A percentile compares a stretch with the other conserved stretches of the same genome.
Conservation (phyloP, 1,284 basidiomycete genomes). For the Puccinia coronata region DNA sequence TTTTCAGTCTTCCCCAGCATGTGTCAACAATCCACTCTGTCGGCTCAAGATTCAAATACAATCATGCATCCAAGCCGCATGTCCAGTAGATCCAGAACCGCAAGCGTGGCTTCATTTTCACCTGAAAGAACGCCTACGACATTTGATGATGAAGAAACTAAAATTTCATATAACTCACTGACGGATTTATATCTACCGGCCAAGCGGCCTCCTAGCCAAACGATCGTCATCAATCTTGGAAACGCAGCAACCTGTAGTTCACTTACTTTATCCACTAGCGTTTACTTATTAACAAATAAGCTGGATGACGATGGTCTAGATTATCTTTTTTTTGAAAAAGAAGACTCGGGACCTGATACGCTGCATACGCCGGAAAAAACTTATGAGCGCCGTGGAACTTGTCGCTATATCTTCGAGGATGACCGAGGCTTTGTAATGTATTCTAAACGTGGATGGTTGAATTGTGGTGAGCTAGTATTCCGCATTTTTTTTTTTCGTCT, state of each 20-base stretch:
- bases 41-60: not conserved
- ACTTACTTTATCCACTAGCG: not conserved
- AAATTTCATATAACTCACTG: not conserved
- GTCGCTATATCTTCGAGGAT: slow-evolving; percentile 31
- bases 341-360: slow-evolving; percentile 16
- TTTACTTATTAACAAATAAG: not conserved
- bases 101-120: not conserved
- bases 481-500: not conserved
- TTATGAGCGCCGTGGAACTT: slow-evolving; percentile 12
- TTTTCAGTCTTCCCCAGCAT: not conserved
- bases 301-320: slow-evolving; percentile 21
- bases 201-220: slow-evolving; percentile 2
- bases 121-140: not conserved
- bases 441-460: slow-evolving; percentile 35
- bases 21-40: not conserved
- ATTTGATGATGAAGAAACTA: not conserved
- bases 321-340: not conserved
- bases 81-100: not conserved
- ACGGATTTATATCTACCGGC: slow-evolving; percentile 5
- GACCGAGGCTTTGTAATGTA: not conserved
- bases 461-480: slow-evolving; percentile 2
- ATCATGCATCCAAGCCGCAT: not conserved
- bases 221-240: not conserved
- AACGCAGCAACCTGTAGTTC: not conserved
- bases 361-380: not conserved